phyloP scores from a whole-genome alignment of 306 rosid genomes.

The Castanea mollissima region DNA sequence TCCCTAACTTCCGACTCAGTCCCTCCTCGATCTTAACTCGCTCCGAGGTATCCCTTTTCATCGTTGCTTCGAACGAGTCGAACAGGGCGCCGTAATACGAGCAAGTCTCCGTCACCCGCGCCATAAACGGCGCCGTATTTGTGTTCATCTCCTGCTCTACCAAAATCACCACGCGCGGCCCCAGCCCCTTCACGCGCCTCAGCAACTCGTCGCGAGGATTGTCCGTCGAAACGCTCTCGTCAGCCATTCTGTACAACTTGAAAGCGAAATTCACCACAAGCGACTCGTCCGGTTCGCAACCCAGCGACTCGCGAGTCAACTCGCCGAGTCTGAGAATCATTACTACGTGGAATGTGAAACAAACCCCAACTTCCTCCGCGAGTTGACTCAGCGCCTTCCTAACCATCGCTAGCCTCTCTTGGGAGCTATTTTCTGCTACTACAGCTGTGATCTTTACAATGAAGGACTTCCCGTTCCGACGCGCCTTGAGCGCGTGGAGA shows the following conservation, averaged over 20 bases:
- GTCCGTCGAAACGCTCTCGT: conserved; percentile 93
- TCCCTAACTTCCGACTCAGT: conserved; percentile 53
- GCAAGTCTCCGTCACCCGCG: conserved; percentile 66
- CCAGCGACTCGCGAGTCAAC: conserved; percentile 72
- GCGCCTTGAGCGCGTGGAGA: conserved; percentile 41
- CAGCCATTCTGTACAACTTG: conserved; percentile 63
- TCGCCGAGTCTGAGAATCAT: conserved; percentile 41
- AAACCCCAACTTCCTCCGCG: conserved; percentile 37
- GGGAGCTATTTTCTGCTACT: conserved; percentile 32
- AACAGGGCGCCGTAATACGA: conserved; percentile 52
- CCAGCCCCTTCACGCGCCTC: conserved; percentile 66
- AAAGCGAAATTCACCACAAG: conserved; percentile 76
- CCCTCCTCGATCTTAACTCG: conserved; percentile 58
- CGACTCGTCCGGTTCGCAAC: conserved; percentile 52
- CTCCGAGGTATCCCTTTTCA: conserved; percentile 23
- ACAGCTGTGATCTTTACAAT: conserved; percentile 52
- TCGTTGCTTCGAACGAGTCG: conserved; percentile 53
- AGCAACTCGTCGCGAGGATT: conserved; percentile 82
- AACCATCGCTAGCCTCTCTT: conserved; percentile 39
- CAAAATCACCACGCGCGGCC: conserved; percentile 64
- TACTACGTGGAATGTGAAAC: conserved; percentile 34
- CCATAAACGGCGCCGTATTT: conserved; percentile 79
- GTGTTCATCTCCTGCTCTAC: conserved; percentile 83
- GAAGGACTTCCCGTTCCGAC: conserved; percentile 20
- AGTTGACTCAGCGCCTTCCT: conserved; percentile 30